Base-by-base conservation (phyloP, 164 flowering plant species). In the Echeveria elegans region DNA sequence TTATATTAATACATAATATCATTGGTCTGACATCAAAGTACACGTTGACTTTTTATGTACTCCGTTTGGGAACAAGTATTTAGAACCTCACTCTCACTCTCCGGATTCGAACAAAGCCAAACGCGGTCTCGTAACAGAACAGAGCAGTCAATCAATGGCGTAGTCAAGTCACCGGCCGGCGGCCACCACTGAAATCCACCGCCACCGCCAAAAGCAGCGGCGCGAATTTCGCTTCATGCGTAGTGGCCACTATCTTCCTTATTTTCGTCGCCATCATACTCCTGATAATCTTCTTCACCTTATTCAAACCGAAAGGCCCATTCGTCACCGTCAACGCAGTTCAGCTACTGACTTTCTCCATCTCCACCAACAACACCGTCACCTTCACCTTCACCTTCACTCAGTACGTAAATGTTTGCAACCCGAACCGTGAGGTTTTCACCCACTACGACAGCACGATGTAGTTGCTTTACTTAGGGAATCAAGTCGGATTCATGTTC, bases 371-470 rank as follows among this genome's bases (percentile, higher is more conserved):
- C 82, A 72, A 72, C 86, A 76, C 97, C 77, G 86, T 78, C 37
- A 34, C 37, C 37, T 34, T 7, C 37, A 34, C 37, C 37, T 34
- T n/a, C n/a, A n/a, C n/a, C n/a, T 85, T 91, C 80, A 84, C 97
- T 18, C 91, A 83, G 58, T 91, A 84, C 84, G 83, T 77, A 74
- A 65, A 92, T 74, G 86, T 94, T 68, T 65, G 65, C 16, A 94
- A 94, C 82, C 95, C 96, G 0, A 94, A 91, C 86, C 73, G 79
- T 23, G 96, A 84, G 61, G 77, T 68, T 47, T 89, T 94, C 85
- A 72, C 86, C 63, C 97, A 94, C 88, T 94, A 84, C 83, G 93
- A 87, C 86, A 84, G 92, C 79, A 72, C 92, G 0, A 81, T 91
- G 26, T 92, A 87, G 88, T 34, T 91, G 56, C 76, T 86, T 76